These are phyloP conservation scores for Aureobasidium leucospermi DNA, from an alignment of 2,329 filamentous ascomycete genomes.

Conservation along the genomic window DNA sequence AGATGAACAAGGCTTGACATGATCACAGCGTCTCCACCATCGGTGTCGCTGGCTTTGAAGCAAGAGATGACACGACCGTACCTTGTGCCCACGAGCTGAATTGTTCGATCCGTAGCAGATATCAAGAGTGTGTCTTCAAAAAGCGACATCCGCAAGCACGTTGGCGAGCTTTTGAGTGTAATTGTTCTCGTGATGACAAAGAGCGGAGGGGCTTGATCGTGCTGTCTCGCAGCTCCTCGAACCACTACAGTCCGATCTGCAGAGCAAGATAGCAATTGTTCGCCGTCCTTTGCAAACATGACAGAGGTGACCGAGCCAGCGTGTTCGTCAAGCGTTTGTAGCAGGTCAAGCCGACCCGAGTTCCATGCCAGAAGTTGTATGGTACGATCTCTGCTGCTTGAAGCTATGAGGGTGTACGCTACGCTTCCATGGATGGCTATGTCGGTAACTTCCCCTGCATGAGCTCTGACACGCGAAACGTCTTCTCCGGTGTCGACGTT, in stretches of 20 bases:
- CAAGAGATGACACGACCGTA: conserved; percentile 62
- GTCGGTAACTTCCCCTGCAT: conserved; percentile 76
- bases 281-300: conserved; percentile 64
- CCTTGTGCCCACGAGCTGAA: conserved; percentile 46
- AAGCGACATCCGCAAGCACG: conserved; percentile 71
- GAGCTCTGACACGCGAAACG: conserved; percentile 70
- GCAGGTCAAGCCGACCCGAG: conserved; percentile 47
- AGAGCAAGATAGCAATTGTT: conserved; percentile 70
- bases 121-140: conserved; percentile 49
- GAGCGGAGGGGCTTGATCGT: conserved; percentile 51
- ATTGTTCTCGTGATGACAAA: conserved; percentile 73
- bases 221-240: conserved; percentile 66
- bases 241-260: conserved; percentile 81
- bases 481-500: conserved; percentile 55
- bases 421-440: conserved; percentile 64
- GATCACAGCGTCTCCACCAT: conserved; percentile 72
- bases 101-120: conserved; percentile 55
- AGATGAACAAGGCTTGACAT: conserved; percentile 67
- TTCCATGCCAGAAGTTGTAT: conserved; percentile 75
- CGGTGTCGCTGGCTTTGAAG: conserved; percentile 79
- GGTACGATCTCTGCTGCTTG: conserved; percentile 82
- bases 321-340: conserved; percentile 91
- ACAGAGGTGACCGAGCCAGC: conserved; percentile 75
- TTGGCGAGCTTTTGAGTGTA: conserved; percentile 75
- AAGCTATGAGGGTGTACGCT: conserved; percentile 62